phyloP scores from a whole-genome alignment of 2,329 filamentous ascomycete species.

The Davidsoniella australis region DNA sequence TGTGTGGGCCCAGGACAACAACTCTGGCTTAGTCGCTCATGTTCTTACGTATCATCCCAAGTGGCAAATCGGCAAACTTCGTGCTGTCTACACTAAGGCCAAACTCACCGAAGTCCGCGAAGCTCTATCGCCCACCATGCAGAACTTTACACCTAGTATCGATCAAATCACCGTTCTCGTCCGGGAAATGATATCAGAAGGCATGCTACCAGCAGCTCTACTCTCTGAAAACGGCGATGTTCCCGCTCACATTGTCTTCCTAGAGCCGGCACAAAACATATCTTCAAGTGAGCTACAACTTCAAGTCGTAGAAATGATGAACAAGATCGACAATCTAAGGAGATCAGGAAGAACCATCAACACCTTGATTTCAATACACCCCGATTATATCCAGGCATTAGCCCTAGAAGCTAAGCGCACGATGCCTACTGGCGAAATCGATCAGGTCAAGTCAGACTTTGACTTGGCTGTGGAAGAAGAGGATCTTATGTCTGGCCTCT shows the following conservation, averaged over 20 bases:
- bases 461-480: conserved; percentile 39
- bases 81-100: conserved; percentile 49
- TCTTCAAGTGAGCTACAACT: conserved; percentile 19
- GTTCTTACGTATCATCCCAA: conserved; percentile 55
- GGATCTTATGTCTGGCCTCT: conserved; percentile 31
- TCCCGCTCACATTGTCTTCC: conserved; percentile 34
- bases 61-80: conserved; percentile 58
- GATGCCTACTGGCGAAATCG: conserved; percentile 22
- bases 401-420: conserved; percentile 28
- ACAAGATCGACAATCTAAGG: conserved; percentile 28
- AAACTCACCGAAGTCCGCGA: conserved; percentile 35
- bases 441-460: conserved; percentile 21
- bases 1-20: conserved; percentile 56
- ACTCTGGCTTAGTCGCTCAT: conserved; percentile 51
- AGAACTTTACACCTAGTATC: conserved; percentile 22
- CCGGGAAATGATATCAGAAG: conserved; percentile 36
- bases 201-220: conserved; percentile 36
- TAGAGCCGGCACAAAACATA: conserved; percentile 18
- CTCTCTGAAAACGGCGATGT: conserved; percentile 24
- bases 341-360: conserved; percentile 34
- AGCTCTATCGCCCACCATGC: conserved; percentile 36
- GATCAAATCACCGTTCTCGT: conserved; percentile 30
- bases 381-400: conserved; percentile 35
- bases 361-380: conserved; percentile 35
- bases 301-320: conserved; percentile 26